Evolutionary conservation across 352 stramenopile genomes (phyloP), one percentile per base, ranked within the genome.

Genomic region (Thraustochytrium sp.): DNA sequence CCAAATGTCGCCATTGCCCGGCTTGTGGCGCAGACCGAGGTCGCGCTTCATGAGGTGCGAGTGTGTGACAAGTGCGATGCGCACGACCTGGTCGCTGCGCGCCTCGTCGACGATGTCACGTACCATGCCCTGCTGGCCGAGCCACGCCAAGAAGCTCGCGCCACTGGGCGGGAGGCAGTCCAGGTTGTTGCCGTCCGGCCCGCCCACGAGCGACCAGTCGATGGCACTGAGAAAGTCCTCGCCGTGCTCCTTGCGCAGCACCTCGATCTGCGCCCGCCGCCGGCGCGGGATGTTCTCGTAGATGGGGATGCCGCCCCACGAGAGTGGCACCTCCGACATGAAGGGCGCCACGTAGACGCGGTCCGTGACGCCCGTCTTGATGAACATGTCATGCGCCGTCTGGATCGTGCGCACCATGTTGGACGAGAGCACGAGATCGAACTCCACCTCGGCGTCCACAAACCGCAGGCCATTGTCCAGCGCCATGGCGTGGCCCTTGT

Each of bases 121-220:
- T 26, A 72, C 59, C 13, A 16, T 49, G 23, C 11, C 26, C 37
- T 64, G 53, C 26, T 37, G 1, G 31, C 31, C n/a, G 21, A 80
- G 68, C 68, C 68, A 80, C n/a, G 18, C 21, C 9, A 80, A 31
- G 26, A 80, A 80, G 5, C 11, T 3, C 26, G 23, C n/a, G 0
- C 68, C 68, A 8, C 9, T n/a, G 11, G 68, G 68, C 11, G 68
- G 68, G 5, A 80, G 44, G 16, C 31, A 9, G 23, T 13, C 46
- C 13, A 49, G 5, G 51, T 80, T 80, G 65, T 44, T 38, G 42
- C 68, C 68, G 11, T 80, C 26, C 2, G 68, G 68, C 23, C 68
- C 68, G 42, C 68, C 68, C 23, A 80, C 68, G 13, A 80, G 68
- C 34, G 68, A 80, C 68, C 68, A 80, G 51, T 80, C 68, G 37